Percentiles rank a stretch among this genome's conserved stretches.
Conservation (phyloP, 2,329 filamentous ascomycete species). For the Hymenoscyphus scutula region DNA sequence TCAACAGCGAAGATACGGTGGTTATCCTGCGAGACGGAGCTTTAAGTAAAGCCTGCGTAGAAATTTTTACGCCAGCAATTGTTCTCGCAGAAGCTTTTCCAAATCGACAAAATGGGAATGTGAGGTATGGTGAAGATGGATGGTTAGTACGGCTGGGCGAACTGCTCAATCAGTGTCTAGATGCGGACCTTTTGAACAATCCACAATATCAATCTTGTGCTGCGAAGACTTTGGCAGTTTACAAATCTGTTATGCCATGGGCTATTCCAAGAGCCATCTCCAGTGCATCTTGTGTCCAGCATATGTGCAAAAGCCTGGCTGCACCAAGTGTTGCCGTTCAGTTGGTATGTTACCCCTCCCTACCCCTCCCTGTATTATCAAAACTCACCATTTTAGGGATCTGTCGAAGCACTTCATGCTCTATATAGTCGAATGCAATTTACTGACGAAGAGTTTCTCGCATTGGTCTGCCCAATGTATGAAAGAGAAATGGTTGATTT, state of each 20-base stretch:
- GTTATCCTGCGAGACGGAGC: slow-evolving; percentile 79
- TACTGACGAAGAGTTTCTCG: slow-evolving; percentile 72
- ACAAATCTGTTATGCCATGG: slow-evolving; percentile 83
- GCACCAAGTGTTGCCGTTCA: slow-evolving; percentile 69
- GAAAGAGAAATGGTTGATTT: slow-evolving; percentile 67
- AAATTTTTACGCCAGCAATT: slow-evolving; percentile 81
- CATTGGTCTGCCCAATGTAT: slow-evolving; percentile 78
- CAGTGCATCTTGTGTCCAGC: slow-evolving; percentile 65
- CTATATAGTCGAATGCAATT: slow-evolving; percentile 75
- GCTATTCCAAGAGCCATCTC: slow-evolving; percentile 79
- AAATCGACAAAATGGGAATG: slow-evolving; percentile 60
- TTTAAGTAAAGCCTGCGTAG: slow-evolving; percentile 85
- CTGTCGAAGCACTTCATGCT: slow-evolving; percentile 79
- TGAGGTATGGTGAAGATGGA: slow-evolving; percentile 77
- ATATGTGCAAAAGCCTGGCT: slow-evolving; percentile 69
- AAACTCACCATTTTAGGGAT: slow-evolving; percentile 51
- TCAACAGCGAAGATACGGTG: slow-evolving; percentile 83
- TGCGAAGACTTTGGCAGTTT: slow-evolving; percentile 71
- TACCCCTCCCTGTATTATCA: not conserved
- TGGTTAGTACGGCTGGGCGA: slow-evolving; percentile 79
- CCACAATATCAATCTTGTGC: slow-evolving; percentile 68
- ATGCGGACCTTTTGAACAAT: slow-evolving; percentile 61
- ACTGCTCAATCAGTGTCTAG: slow-evolving; percentile 71
- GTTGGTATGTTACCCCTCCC: slow-evolving; percentile 53
- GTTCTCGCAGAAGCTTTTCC: slow-evolving; percentile 76